Percentiles rank a stretch among this genome's conserved stretches.
phyloP scores from a whole-genome alignment of 306 rosid species.

The Pyrus bretschneideri region DNA sequence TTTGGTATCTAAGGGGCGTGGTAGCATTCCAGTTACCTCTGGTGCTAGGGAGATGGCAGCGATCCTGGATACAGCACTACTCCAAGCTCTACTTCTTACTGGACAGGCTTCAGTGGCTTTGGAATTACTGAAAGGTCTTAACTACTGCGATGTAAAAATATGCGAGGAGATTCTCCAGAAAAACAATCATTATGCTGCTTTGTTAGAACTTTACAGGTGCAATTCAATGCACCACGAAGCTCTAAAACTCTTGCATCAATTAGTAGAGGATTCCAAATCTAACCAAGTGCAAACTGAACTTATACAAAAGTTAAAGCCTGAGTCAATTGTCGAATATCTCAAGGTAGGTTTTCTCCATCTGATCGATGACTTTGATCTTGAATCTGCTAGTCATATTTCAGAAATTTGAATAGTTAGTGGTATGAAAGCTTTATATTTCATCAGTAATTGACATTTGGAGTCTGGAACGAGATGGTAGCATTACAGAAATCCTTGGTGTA shows the following conservation, averaged over 20 bases:
- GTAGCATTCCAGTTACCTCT: slow-evolving; percentile 52
- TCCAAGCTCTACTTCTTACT: slow-evolving; percentile 89
- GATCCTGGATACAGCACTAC: slow-evolving; percentile 80
- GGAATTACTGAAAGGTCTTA: slow-evolving; percentile 70
- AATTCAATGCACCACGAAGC: slow-evolving; percentile 93
- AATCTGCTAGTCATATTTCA: not conserved
- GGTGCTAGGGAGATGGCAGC: slow-evolving; percentile 94
- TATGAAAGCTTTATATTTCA: not conserved
- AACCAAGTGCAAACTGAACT: slow-evolving; percentile 41
- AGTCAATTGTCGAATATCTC: slow-evolving; percentile 90
- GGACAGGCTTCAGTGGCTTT: slow-evolving; percentile 69
- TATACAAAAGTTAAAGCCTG: slow-evolving; percentile 68
- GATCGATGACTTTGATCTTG: slow-evolving; percentile 6
- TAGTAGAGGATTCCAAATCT: slow-evolving; percentile 71
- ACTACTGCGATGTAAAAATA: slow-evolving; percentile 86
- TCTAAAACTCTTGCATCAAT: slow-evolving; percentile 72
- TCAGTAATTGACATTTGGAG: not conserved
- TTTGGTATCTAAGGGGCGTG: slow-evolving; percentile 59
- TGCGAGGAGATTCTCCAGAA: slow-evolving; percentile 78
- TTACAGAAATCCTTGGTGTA: not conserved
- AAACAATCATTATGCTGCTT: slow-evolving; percentile 52
- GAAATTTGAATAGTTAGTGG: not conserved
- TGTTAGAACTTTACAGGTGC: slow-evolving; percentile 85
- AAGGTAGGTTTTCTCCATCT: slow-evolving; percentile 48
- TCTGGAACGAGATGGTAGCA: not conserved